These are phyloP conservation scores for Perilla frutescens DNA, from an alignment of 257 asterid species.

Conservation along the genomic window DNA sequence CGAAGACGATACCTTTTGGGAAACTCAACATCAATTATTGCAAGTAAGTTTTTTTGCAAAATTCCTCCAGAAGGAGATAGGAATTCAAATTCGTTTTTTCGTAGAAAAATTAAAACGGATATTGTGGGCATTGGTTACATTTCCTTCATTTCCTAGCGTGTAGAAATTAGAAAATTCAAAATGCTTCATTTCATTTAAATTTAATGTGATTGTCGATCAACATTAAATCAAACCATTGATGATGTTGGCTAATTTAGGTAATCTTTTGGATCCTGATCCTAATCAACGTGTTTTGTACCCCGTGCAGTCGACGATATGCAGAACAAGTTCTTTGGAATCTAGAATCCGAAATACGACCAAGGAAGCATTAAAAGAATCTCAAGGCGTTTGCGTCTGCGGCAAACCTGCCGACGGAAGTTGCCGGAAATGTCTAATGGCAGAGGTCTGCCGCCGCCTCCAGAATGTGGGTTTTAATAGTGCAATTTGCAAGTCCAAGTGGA, in stretches of 20 bases:
- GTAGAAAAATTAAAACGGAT: not conserved
- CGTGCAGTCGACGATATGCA: constrained; percentile 64
- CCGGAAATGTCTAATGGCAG: constrained; percentile 78
- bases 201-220: too few species aligned
- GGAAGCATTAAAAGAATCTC: constrained; percentile 59
- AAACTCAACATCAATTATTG: constrained; percentile 61
- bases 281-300: not conserved
- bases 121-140: not conserved
- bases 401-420: constrained; percentile 46
- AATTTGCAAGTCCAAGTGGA: constrained; percentile 96
- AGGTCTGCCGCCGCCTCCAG: constrained; percentile 66
- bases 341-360: constrained; percentile 60
- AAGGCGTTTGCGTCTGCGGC: constrained; percentile 54
- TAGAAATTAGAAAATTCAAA: not conserved
- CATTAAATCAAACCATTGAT: not conserved
- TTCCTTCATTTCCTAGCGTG: not conserved
- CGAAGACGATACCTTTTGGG: constrained; percentile 63
- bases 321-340: constrained; percentile 77
- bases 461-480: constrained; percentile 68
- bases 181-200: not conserved
- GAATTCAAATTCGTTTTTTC: not conserved
- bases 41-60: constrained; percentile 52
- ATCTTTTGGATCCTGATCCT: not conserved
- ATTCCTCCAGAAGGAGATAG: not conserved
- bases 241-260: not conserved